Evolutionary conservation across 2,329 filamentous ascomycete genomes (phyloP).

Genomic region (Colletotrichum chlorophyti): DNA sequence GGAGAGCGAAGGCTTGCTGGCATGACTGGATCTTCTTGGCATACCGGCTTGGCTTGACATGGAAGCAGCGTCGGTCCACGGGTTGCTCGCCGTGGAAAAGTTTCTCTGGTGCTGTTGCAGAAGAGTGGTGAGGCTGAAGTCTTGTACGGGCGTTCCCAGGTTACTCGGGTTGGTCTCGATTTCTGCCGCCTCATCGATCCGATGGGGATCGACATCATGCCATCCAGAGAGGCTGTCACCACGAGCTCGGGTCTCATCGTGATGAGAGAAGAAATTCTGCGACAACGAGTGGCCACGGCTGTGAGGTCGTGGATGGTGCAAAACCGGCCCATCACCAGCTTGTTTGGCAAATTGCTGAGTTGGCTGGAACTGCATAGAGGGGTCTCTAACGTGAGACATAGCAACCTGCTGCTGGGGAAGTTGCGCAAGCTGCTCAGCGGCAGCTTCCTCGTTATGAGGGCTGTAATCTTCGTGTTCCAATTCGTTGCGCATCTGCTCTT

Average conservation of each 20-base stretch:
- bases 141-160: slow-evolving; percentile 67
- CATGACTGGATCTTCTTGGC: slow-evolving; percentile 60
- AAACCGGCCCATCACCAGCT: slow-evolving; percentile 59
- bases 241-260: slow-evolving; percentile 48
- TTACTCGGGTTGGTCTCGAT: slow-evolving; percentile 79
- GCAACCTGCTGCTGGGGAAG: slow-evolving; percentile 22
- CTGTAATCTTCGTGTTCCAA: slow-evolving; percentile 81
- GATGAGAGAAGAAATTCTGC: slow-evolving; percentile 68
- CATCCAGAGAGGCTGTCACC: slow-evolving; percentile 45
- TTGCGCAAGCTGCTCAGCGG: slow-evolving; percentile 10
- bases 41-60: slow-evolving; percentile 41
- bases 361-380: slow-evolving; percentile 56
- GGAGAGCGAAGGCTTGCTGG: slow-evolving; percentile 73
- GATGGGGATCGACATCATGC: slow-evolving; percentile 47
- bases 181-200: slow-evolving; percentile 65
- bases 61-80: slow-evolving; percentile 63
- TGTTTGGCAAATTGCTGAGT: slow-evolving; percentile 60
- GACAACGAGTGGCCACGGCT: slow-evolving; percentile 75
- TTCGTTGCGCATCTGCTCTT: slow-evolving; percentile 79
- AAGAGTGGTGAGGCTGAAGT: slow-evolving; percentile 52
- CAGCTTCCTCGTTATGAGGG: slow-evolving; percentile 58
- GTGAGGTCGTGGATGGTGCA: slow-evolving; percentile 78
- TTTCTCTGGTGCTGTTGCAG: slow-evolving; percentile 58
- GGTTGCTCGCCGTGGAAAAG: slow-evolving; percentile 66
- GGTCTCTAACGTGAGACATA: slow-evolving; percentile 47